Conservation (phyloP, 768 basidiomycete genomes). For the Boletus tomentosulus region DNA sequence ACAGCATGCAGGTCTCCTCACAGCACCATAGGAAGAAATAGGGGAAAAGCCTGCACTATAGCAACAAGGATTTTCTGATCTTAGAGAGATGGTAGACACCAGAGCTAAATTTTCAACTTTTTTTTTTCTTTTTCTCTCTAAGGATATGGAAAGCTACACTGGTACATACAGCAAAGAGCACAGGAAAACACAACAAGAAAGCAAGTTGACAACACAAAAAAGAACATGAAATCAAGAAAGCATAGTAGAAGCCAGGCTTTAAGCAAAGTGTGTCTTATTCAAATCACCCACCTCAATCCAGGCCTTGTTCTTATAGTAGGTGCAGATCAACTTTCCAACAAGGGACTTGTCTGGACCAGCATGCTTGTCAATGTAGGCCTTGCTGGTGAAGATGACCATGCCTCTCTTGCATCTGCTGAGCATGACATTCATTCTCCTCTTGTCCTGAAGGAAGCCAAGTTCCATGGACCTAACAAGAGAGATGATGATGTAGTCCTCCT, state of each 20-base stretch:
- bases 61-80: background rate
- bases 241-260: background rate
- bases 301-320: constrained; percentile 28
- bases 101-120: constrained; percentile 6
- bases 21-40: no score
- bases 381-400: constrained; percentile 71
- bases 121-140: background rate
- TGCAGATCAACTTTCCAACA: constrained; percentile 36
- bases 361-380: constrained; percentile 52
- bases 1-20: no score
- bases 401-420: constrained; percentile 73
- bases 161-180: background rate
- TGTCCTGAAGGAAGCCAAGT: constrained; percentile 64
- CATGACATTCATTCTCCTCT: constrained; percentile 82
- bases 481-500: constrained; percentile 72
- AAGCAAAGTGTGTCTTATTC: constrained; percentile 16
- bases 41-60: no score
- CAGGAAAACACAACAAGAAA: constrained; percentile 14
- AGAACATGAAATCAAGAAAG: background rate
- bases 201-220: constrained; percentile 10
- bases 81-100: background rate
- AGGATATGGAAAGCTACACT: constrained; percentile 4
- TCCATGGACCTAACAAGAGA: constrained; percentile 62
- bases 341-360: constrained; percentile 49
- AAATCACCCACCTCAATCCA: constrained; percentile 37